These are phyloP conservation scores for Phytophthora tubulina DNA, from an alignment of 352 stramenopile species.

Conservation along the genomic window DNA sequence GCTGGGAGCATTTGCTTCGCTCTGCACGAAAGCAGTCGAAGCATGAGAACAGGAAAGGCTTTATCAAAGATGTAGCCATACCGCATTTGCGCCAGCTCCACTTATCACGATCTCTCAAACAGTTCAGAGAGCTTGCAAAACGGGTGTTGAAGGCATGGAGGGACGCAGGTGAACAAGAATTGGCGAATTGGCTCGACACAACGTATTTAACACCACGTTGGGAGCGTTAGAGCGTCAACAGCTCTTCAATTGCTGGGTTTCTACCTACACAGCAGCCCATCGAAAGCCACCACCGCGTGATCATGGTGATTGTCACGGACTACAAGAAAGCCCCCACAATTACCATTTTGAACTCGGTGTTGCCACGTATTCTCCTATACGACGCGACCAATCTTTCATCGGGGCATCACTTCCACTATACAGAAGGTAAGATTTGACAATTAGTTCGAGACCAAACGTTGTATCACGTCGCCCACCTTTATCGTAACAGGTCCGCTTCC, in stretches of 20 bases:
- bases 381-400: constrained; percentile 1
- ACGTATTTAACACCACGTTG: constrained; percentile 10
- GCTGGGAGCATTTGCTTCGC: constrained; percentile 21
- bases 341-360: constrained; percentile 21
- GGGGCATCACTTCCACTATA: neutral
- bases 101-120: constrained; percentile 6
- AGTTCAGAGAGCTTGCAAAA: constrained; percentile 15
- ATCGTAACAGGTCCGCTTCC: too few relatives aligned
- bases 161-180: neutral
- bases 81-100: constrained; percentile 5
- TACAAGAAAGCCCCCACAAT: constrained; percentile 19
- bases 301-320: constrained; percentile 25
- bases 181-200: constrained; percentile 3
- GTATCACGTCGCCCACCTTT: neutral
- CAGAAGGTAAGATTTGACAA: neutral
- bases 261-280: constrained; percentile 18
- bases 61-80: constrained; percentile 7
- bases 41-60: neutral
- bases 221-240: constrained; percentile 18
- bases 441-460: neutral
- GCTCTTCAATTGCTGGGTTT: constrained; percentile 16
- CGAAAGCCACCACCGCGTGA: constrained; percentile 21
- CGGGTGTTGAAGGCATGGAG: constrained; percentile 1
- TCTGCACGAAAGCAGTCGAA: constrained; percentile 7
- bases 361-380: constrained; percentile 10